A percentile compares a stretch with the other conserved stretches of the same genome.
Conservation (phyloP, 345 rosid genomes). For the Dipteronia sinensis region DNA sequence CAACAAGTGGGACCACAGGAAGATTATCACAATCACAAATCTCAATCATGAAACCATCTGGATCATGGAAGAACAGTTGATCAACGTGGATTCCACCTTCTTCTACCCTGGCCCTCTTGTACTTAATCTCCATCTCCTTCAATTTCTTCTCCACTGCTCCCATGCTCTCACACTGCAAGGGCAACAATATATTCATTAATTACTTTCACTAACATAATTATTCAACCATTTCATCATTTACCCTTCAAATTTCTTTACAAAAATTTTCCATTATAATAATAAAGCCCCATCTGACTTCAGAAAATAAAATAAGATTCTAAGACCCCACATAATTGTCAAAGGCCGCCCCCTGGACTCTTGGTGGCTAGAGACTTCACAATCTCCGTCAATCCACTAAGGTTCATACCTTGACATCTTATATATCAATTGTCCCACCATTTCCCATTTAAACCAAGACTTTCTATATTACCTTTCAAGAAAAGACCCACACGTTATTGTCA, state of each 20-base stretch:
- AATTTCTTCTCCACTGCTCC: constrained; percentile 73
- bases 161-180: constrained; percentile 77
- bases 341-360: too few species aligned
- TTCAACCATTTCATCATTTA: neutral
- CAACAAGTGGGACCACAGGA: constrained; percentile 69
- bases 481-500: neutral
- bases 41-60: constrained; percentile 93
- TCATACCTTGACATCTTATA: too few species aligned
- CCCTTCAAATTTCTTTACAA: too few species aligned
- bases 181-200: neutral
- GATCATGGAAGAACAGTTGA: constrained; percentile 92
- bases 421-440: too few species aligned
- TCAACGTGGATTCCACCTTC: constrained; percentile 85
- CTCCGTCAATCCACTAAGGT: too few species aligned
- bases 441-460: too few species aligned
- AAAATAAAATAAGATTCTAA: too few species aligned
- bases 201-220: too few species aligned
- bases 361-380: too few species aligned
- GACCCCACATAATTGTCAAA: neutral
- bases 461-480: too few species aligned
- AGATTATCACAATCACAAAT: constrained; percentile 84
- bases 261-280: too few species aligned
- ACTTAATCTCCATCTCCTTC: constrained; percentile 58
- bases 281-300: too few species aligned
- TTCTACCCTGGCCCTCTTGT: constrained; percentile 64